These are phyloP conservation scores for Paraphysoderma sedebokerense DNA, from an alignment of 371 early-diverging fungal species.

Conservation along the genomic window DNA sequence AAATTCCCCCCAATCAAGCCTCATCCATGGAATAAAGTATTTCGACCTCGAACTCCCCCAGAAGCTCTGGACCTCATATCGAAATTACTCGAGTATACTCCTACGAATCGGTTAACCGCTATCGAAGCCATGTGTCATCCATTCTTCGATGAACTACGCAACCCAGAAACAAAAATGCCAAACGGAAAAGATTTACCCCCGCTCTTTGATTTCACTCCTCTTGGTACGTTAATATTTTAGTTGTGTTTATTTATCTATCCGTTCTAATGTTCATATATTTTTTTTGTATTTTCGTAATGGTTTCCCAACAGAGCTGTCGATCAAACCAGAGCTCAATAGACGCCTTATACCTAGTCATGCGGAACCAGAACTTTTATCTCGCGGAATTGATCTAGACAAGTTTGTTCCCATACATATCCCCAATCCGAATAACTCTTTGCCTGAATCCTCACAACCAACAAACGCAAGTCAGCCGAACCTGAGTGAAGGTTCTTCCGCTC, in stretches of 20 bases:
- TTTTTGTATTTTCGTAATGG: neutral
- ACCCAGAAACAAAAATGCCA: conserved; percentile 57
- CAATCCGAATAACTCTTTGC: conserved; percentile 5
- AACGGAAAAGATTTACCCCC: conserved; percentile 66
- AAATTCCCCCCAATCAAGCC: conserved; percentile 95
- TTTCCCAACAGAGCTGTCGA: conserved; percentile 45
- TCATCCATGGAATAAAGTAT: conserved; percentile 69
- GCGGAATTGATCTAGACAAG: conserved; percentile 43
- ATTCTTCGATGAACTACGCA: conserved; percentile 91
- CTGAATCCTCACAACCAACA: too few species aligned
- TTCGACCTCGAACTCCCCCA: conserved; percentile 60
- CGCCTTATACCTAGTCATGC: conserved; percentile 53
- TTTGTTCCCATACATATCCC: conserved; percentile 34
- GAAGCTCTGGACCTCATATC: conserved; percentile 82
- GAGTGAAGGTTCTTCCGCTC: too few species aligned
- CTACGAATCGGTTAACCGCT: conserved; percentile 72
- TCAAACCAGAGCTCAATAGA: conserved; percentile 51
- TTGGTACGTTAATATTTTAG: conserved; percentile 29
- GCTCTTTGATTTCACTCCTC: conserved; percentile 75
- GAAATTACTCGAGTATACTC: conserved; percentile 87
- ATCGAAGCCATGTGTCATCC: conserved; percentile 86
- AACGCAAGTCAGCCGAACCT: too few species aligned
- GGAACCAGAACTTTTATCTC: conserved; percentile 27
- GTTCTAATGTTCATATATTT: neutral
- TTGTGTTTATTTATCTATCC: neutral